Evolutionary conservation across 2,329 filamentous ascomycete genomes (phyloP), one percentile per base, ranked within the genome.

Genomic region (Pleomassaria siparia): DNA sequence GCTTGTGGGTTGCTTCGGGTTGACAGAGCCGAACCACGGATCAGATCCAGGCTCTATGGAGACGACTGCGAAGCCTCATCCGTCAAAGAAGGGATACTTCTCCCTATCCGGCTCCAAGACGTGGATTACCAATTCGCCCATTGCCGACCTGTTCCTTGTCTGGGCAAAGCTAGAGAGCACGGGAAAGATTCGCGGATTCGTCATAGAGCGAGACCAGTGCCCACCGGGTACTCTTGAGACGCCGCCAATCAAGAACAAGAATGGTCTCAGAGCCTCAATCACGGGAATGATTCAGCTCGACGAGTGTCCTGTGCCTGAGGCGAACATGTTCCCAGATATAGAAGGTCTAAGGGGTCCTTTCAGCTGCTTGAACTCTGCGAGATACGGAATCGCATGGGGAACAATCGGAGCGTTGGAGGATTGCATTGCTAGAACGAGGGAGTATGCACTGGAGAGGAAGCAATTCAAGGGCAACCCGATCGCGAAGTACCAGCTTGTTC

Each of bases 201-300:
- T 96, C 40, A 80, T 99, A 25, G 91, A 99, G 73, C 82, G 92
- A 58, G 83, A 84, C 58, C 81, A 89, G 58, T 95, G 91, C 64
- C 91, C 91, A 1, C 79, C 89, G 0, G 92, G 94, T 2, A 95
- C 91, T 0, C 79, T 99, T 12, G 90, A 94, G 71, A 99, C 94
- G 5, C 94, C 94, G 1, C 76, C 88, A 11, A 87, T 99, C 70
- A 95, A 95, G 77, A 84, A 97, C 76, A 99, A 99, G 81, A 96
- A 88, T 53, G 94, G 91, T 1, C 82, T 99, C 25, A 82, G 94
- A 49, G 94, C 94, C 11, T 95, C 89, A 11, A 88, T 96, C 54
- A 99, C 94, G 0, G 94, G 94, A 47, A 97, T 97, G 94, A 96
- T 99, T 57, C 91, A 96, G 60, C 81, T 99, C 66, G 92, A 96